A percentile compares a stretch with the other conserved stretches of the same genome.
These are phyloP conservation scores for Podaxis sp. DNA, from an alignment of 768 basidiomycete genomes.

Conservation along the genomic window DNA sequence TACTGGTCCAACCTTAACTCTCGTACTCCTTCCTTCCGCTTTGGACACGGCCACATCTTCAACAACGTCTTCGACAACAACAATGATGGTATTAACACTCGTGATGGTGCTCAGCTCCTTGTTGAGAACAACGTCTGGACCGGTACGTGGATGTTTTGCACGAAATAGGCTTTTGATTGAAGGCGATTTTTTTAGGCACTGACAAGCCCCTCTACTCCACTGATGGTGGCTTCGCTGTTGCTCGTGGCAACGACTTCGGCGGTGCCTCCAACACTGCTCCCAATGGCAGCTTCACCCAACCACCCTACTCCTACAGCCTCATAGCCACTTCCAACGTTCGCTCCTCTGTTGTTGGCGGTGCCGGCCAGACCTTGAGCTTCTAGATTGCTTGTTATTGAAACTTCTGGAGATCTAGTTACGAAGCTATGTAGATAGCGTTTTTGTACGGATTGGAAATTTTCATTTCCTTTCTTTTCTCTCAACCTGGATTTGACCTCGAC, in stretches of 20 bases:
- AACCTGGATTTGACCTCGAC: not conserved
- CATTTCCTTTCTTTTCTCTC: not conserved
- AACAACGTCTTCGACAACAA: slow-evolving; percentile 43
- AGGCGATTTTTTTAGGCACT: slow-evolving; percentile 17
- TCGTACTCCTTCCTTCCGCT: slow-evolving; percentile 45
- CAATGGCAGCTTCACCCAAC: slow-evolving; percentile 26
- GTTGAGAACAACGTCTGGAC: slow-evolving; percentile 48
- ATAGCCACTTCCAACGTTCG: slow-evolving; percentile 20
- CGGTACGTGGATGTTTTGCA: slow-evolving; percentile 21
- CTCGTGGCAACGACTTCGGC: slow-evolving; percentile 30
- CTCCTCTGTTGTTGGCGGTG: slow-evolving; percentile 22
- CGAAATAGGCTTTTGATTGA: slow-evolving; percentile 4
- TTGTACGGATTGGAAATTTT: not conserved
- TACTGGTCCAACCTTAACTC: slow-evolving; percentile 41
- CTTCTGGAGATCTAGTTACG: not conserved
- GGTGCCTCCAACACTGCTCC: slow-evolving; percentile 29
- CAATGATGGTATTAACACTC: slow-evolving; percentile 43
- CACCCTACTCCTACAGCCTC: slow-evolving; percentile 28
- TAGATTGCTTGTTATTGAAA: slow-evolving; percentile 19
- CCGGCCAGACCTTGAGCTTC: slow-evolving; percentile 28
- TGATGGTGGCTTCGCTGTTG: slow-evolving; percentile 39
- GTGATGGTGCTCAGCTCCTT: slow-evolving; percentile 43
- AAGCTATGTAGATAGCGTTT: not conserved
- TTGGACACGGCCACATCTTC: slow-evolving; percentile 45
- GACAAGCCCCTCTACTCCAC: slow-evolving; percentile 40